Evolutionary conservation across 805 yeast species (phyloP), one percentile per base, ranked within the genome.

Genomic region (Gaillardinia entomophila): DNA sequence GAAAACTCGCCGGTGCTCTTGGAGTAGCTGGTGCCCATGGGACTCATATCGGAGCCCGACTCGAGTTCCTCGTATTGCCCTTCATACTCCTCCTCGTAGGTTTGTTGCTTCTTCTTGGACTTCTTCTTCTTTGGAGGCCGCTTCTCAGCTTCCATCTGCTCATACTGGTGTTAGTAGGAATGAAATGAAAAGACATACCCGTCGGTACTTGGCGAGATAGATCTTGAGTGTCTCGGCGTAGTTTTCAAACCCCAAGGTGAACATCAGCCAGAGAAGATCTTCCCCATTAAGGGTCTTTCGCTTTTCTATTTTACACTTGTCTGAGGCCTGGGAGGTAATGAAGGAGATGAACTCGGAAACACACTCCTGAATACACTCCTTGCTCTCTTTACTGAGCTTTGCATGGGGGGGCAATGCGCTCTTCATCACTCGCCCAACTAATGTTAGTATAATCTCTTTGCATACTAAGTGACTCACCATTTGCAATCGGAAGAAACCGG

Each of bases 321-420:
- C 85, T 30, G 81, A 71, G 13, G 74, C 74, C 54, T 79, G 84
- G 22, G 79, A 71, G 3, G 85, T 79, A 34, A 79, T 73, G 53
- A 79, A 79, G 7, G 82, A 73, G 22, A 79, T 80, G 52, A 77
- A 79, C 53, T 79, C 83, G 30, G 74, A 62, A 4, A 77, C 85
- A 48, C 83, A 79, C 48, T 79, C 85, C 53, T 79, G 86, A 59
- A 79, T 77, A 43, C 85, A 76, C 45, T 80, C 89, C 47, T 82
- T 81, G 27, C 89, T 83, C 46, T 82, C 92, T 47, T 82, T 82
- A 15, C 87, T 78, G 1, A 82, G 77, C 47, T 82, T 82, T 8
- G 89, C 90, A 24, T 79, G 77, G 10, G 68, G 60, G 3, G 92
- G 90, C 19, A 82, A 60, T 2, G 90, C 81, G 35, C 60, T 67